phyloP scores from a whole-genome alignment of 2,329 filamentous ascomycete species.

The Tolypocladium guangdongense region DNA sequence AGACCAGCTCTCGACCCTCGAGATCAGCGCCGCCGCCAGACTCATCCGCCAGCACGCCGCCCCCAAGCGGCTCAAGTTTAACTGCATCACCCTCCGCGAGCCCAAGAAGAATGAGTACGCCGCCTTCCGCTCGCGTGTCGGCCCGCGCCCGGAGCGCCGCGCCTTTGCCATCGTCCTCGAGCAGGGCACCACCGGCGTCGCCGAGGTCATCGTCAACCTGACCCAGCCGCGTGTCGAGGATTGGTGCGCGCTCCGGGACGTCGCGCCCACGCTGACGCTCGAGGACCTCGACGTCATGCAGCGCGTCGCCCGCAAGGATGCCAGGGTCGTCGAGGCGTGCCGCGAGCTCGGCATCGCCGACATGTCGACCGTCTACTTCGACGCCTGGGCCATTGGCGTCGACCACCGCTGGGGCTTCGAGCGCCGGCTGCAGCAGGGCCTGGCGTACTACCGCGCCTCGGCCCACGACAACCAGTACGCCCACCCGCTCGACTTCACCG shows the following conservation, averaged over 20 bases:
- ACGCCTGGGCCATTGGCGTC: conserved; percentile 78
- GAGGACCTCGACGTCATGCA: conserved; percentile 72
- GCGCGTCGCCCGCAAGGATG: conserved; percentile 53
- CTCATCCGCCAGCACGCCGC: conserved; percentile 30
- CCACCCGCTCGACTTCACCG: conserved; percentile 42
- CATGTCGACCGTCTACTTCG: conserved; percentile 77
- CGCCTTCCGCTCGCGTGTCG: conserved; percentile 41
- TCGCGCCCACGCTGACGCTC: conserved; percentile 54
- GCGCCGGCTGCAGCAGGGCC: conserved; percentile 64
- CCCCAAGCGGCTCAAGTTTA: conserved; percentile 32
- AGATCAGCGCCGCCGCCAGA: conserved; percentile 39
- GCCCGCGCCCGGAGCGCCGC: conserved; percentile 36
- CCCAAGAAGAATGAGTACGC: conserved; percentile 53
- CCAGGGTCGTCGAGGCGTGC: conserved; percentile 68
- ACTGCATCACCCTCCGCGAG: conserved; percentile 56
- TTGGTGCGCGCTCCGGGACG: conserved; percentile 34
- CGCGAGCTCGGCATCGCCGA: conserved; percentile 64
- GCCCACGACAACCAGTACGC: conserved; percentile 55
- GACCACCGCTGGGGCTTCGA: conserved; percentile 66
- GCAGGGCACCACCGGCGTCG: conserved; percentile 24
- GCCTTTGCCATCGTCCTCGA: conserved; percentile 39
- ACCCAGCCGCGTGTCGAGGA: conserved; percentile 27
- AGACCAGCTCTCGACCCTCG: conserved; percentile 43
- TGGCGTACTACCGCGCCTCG: conserved; percentile 72
- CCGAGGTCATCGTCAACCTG: conserved; percentile 42